Evolutionary conservation across 441 rosid genomes (phyloP).

Genomic region (Corymbia calophylla): DNA sequence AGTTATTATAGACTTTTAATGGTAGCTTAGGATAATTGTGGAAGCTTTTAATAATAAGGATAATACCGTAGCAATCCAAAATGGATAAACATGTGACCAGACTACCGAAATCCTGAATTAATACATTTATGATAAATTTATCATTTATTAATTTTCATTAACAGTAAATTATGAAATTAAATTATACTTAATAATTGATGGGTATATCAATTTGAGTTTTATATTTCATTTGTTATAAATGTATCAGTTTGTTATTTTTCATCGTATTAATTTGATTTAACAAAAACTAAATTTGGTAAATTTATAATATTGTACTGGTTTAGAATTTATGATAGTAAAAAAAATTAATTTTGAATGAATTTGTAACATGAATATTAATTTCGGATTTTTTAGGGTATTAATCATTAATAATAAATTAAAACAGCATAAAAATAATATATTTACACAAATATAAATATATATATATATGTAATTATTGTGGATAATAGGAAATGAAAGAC

Average conservation of each 20-base stretch:
- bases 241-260: no score
- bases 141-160: not conserved
- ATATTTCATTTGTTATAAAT: no score
- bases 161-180: not conserved
- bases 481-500: not conserved
- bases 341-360: no score
- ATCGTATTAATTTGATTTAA: no score
- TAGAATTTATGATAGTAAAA: no score
- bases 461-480: not conserved
- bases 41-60: not conserved
- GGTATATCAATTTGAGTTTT: no score
- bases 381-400: not conserved
- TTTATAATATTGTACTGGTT: accelerated
- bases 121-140: accelerated
- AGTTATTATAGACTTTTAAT: not conserved
- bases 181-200: no score
- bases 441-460: not conserved
- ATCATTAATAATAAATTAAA: not conserved
- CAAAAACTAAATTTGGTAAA: no score
- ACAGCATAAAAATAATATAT: not conserved
- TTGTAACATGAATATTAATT: no score
- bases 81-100: no score
- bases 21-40: not conserved
- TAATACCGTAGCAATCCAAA: not conserved
- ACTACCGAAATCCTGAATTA: accelerated